Conservation (phyloP, 495 filamentous ascomycete species). For the Usnea hakonensis region DNA sequence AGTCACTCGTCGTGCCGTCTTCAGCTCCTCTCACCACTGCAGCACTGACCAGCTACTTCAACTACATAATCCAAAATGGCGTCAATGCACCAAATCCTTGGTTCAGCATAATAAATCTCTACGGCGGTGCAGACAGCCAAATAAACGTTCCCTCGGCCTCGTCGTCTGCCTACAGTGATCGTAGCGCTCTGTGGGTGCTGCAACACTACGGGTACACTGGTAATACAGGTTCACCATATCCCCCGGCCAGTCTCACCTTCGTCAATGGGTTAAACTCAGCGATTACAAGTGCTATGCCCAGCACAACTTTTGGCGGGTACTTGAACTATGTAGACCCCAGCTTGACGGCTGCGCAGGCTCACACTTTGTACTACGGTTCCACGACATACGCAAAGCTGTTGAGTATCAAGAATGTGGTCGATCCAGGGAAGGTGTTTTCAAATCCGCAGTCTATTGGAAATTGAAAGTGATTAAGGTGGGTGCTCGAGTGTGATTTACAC, state of each 20-base stretch:
- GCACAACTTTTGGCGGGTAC: conserved; percentile 44
- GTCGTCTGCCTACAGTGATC: conserved; percentile 49
- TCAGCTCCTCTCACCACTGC: conserved; percentile 30
- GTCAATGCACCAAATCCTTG: conserved; percentile 29
- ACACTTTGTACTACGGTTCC: conserved; percentile 38
- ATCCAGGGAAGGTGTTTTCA: conserved; percentile 51
- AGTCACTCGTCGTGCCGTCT: conserved; percentile 35
- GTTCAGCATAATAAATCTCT: conserved; percentile 50
- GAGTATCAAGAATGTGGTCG: conserved; percentile 45
- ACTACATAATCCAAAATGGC: conserved; percentile 32
- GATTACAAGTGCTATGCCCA: conserved; percentile 29
- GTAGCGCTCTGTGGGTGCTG: conserved; percentile 51
- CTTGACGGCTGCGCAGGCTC: conserved; percentile 36
- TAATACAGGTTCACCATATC: conserved; percentile 29
- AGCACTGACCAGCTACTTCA: conserved; percentile 38
- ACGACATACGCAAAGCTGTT: conserved; percentile 39
- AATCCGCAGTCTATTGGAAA: conserved; percentile 54
- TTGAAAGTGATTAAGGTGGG: not conserved
- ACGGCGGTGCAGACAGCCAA: conserved; percentile 43
- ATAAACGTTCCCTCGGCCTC: conserved; percentile 39
- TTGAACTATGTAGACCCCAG: conserved; percentile 58
- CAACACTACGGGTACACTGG: conserved; percentile 49
- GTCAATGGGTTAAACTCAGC: conserved; percentile 35
- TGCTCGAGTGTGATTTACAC: not conserved
- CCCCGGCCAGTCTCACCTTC: conserved; percentile 35